Conservation (phyloP, 177 flowering plant genomes). For the Tripterygium wilfordii region DNA sequence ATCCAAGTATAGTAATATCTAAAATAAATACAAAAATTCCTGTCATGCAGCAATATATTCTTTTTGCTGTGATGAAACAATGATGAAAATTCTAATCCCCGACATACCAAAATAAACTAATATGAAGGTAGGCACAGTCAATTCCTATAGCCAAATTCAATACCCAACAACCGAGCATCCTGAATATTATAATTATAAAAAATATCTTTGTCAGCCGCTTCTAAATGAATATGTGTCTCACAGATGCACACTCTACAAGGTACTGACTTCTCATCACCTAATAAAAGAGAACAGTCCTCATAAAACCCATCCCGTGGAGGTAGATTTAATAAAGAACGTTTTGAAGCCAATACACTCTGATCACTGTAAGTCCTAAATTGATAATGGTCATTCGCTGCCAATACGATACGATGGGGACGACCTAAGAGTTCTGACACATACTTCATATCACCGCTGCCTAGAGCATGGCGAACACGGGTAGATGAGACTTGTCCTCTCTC, state of each 20-base stretch:
- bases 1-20: no score
- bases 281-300: slow-evolving; percentile 42
- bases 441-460: slow-evolving; percentile 68
- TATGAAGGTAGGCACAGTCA: no score
- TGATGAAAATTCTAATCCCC: no score
- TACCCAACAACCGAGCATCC: slow-evolving; percentile 32
- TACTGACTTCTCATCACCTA: slow-evolving; percentile 27
- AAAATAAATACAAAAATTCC: no score
- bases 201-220: slow-evolving; percentile 23
- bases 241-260: slow-evolving; percentile 62
- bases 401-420: slow-evolving; percentile 63
- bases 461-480: slow-evolving; percentile 87
- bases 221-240: slow-evolving; percentile 51
- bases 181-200: slow-evolving; percentile 12
- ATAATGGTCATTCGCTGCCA: slow-evolving; percentile 26
- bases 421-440: slow-evolving; percentile 89
- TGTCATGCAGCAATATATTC: no score
- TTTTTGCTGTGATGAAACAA: no score
- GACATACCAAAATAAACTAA: no score
- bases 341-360: slow-evolving; percentile 43
- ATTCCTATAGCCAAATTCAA: slow-evolving; percentile 54
- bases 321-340: slow-evolving; percentile 58
- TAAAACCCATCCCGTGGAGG: slow-evolving; percentile 80
- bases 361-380: slow-evolving; percentile 12
- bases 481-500: slow-evolving; percentile 96